Evolutionary conservation across 179 eudicot species (phyloP).

Genomic region (Vitellaria paradoxa): DNA sequence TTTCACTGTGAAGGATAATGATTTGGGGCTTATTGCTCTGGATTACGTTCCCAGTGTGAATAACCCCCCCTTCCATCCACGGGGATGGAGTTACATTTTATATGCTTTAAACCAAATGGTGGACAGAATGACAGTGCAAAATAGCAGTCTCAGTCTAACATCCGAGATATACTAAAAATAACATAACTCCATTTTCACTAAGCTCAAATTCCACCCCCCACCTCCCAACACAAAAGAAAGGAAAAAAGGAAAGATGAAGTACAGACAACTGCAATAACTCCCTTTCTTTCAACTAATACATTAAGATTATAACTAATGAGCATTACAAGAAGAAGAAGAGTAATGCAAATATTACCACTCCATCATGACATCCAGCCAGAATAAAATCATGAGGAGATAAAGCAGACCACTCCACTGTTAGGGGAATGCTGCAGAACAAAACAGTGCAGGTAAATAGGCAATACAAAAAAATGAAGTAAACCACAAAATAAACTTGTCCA

Average conservation of each 20-base stretch:
- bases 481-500: constrained; percentile 6
- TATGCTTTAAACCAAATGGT: not conserved
- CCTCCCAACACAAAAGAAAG: not conserved
- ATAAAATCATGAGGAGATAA: constrained; percentile 75
- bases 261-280: not conserved
- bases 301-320: not conserved
- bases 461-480: constrained; percentile 1
- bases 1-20: not conserved
- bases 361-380: constrained; percentile 94
- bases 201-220: too few relatives aligned
- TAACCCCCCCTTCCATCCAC: too few relatives aligned
- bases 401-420: constrained; percentile 90
- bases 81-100: too few relatives aligned
- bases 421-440: constrained; percentile 64
- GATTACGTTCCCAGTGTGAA: too few relatives aligned
- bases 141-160: too few relatives aligned
- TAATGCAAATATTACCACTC: constrained; percentile 57
- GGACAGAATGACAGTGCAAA: too few relatives aligned
- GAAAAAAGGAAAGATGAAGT: not conserved
- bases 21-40: not conserved
- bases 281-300: not conserved
- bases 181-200: too few relatives aligned
- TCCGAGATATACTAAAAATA: too few relatives aligned
- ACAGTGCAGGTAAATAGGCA: not conserved
- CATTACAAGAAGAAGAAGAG: constrained; percentile 5